Conservation (phyloP, 371 early-diverging fungal species). For the Rhizomucor miehei region DNA sequence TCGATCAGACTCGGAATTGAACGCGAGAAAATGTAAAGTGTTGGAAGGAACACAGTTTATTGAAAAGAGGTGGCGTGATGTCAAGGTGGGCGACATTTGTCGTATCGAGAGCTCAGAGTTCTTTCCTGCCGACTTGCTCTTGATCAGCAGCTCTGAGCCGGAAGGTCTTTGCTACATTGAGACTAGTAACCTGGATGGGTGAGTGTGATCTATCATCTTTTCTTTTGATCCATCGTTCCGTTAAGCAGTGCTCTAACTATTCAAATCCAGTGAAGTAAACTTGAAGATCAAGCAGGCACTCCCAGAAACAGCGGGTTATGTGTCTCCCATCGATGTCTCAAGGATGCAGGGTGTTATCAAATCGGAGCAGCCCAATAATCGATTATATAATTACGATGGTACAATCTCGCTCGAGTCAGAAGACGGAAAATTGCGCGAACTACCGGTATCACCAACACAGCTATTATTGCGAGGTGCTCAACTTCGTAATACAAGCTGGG, state of each 20-base stretch:
- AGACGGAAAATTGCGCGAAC: slow-evolving; percentile 46
- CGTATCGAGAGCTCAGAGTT: slow-evolving; percentile 80
- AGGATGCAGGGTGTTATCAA: slow-evolving; percentile 55
- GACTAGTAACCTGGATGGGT: slow-evolving; percentile 95
- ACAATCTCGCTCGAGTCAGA: slow-evolving; percentile 47
- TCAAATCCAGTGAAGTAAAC: slow-evolving; percentile 75
- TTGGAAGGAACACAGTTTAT: slow-evolving; percentile 62
- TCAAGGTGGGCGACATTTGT: slow-evolving; percentile 92
- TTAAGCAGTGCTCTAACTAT: neutral
- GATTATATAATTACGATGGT: slow-evolving; percentile 85
- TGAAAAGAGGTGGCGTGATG: slow-evolving; percentile 67
- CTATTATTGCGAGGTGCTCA: slow-evolving; percentile 79
- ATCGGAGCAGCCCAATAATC: slow-evolving; percentile 85
- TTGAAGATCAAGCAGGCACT: slow-evolving; percentile 87
- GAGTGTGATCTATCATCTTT: slow-evolving; percentile 10
- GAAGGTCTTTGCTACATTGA: slow-evolving; percentile 93
- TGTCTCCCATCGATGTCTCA: slow-evolving; percentile 59
- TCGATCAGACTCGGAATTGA: slow-evolving; percentile 72
- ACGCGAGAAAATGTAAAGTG: slow-evolving; percentile 70
- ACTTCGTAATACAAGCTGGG: slow-evolving; percentile 82
- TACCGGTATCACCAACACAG: slow-evolving; percentile 76
- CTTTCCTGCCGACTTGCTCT: slow-evolving; percentile 91
- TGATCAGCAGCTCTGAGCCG: slow-evolving; percentile 84
- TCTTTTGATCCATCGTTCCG: neutral
- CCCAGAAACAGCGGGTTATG: slow-evolving; percentile 64